phyloP scores from a whole-genome alignment of 345 rosid species.

The Populus deltoides region DNA sequence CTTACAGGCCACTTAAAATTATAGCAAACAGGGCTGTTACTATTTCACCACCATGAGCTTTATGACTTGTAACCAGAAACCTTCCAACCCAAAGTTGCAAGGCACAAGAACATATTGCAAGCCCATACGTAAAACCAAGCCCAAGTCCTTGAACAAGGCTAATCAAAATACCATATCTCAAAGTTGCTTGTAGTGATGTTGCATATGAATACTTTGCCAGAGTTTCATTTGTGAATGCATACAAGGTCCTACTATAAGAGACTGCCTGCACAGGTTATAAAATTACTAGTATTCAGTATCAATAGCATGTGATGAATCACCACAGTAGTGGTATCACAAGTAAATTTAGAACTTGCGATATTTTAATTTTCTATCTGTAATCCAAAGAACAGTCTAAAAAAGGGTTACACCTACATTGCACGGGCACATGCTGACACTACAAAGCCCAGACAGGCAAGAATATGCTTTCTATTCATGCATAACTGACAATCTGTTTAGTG shows the following conservation, averaged over 20 bases:
- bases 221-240: conserved; percentile 98
- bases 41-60: conserved; percentile 90
- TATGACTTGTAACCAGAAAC: conserved; percentile 51
- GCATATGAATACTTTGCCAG: conserved; percentile 97
- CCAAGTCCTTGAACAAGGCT: conserved; percentile 99
- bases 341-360: background rate
- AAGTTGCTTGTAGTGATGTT: conserved; percentile 91
- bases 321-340: background rate
- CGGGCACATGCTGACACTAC: background rate
- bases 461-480: background rate
- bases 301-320: background rate
- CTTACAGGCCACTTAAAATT: conserved; percentile 99
- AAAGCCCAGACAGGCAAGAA: background rate
- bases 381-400: background rate
- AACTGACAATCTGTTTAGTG: background rate
- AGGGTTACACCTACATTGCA: background rate
- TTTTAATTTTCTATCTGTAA: background rate
- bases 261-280: conserved; percentile 67
- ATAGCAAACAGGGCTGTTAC: conserved; percentile 85
- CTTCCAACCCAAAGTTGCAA: conserved; percentile 95
- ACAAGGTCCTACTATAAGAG: conserved; percentile 80
- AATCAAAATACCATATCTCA: conserved; percentile 86
- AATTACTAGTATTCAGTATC: conserved; percentile 16
- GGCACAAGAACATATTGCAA: conserved; percentile 96
- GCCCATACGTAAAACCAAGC: conserved; percentile 97